Evolutionary conservation across 2,329 filamentous ascomycete species (phyloP), one percentile per base, ranked within the genome.

Genomic region (Zymoseptoria crescenta): DNA sequence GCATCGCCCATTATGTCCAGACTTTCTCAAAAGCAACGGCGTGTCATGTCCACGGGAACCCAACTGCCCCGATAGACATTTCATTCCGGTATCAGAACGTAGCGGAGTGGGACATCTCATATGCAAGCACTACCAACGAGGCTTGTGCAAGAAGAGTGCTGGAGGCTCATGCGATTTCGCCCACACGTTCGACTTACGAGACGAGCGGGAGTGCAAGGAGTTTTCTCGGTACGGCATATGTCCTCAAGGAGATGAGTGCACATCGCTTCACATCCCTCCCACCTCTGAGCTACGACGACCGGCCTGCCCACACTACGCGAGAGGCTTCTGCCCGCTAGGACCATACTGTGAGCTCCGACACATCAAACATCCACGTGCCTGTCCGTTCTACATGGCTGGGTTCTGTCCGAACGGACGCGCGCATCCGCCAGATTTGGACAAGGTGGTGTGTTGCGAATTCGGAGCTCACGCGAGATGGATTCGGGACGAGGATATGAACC

Each of bases 171-270:
- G 94, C 85, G 94, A 99, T 79, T 99, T 97, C 70, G 81, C 97
- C 54, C 94, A 99, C 81, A 94, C 97, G 77, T 99, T 96, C 80
- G 97, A 99, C 77, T 83, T 99, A 67, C 87, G 94, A 64, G 92
- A 94, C 75, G 97, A 97, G 91, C 92, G 94, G 63, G 94, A 97
- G 78, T 99, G 94, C 78, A 96, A 96, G 71, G 96, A 96, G 76
- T 97, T 93, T 76, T 87, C 91, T 59, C 84, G 91, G 62, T 96
- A 94, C 72, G 91, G 91, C 58, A 96, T 95, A 74, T 99, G 94
- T 77, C 90, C 89, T 64, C 96, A 96, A 76, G 94, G 93, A 66
- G 93, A 97, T 74, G 94, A 99, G 76, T 99, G 94, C 71, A 73
- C 72, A 21, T 74, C 72, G 55, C 64, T 74, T 1, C 73, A 74